Conservation (phyloP, 2,329 filamentous ascomycete genomes). For the Aschersonia sp. region DNA sequence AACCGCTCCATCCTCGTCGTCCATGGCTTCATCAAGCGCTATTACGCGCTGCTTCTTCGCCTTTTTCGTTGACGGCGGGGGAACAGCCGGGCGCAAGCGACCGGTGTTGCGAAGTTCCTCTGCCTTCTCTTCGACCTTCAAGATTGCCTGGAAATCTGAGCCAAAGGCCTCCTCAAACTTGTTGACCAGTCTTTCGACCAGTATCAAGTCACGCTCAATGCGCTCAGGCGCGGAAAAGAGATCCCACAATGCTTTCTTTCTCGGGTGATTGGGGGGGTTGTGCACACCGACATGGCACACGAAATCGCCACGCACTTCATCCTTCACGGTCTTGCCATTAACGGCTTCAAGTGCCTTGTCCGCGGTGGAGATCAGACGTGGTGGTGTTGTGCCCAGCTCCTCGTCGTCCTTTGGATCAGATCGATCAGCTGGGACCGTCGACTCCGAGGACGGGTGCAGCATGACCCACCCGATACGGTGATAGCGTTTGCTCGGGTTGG, state of each 20-base stretch:
- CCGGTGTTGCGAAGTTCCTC: constrained; percentile 67
- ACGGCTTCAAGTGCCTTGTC: constrained; percentile 87
- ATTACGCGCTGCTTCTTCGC: constrained; percentile 45
- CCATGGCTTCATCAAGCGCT: constrained; percentile 45
- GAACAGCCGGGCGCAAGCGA: constrained; percentile 53
- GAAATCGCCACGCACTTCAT: constrained; percentile 87
- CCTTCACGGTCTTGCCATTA: constrained; percentile 94
- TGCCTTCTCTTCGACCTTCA: constrained; percentile 75
- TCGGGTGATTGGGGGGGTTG: constrained; percentile 68
- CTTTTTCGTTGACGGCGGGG: constrained; percentile 39
- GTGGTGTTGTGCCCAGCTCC: constrained; percentile 40
- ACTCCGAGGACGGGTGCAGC: constrained; percentile 66
- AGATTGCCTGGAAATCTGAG: constrained; percentile 58
- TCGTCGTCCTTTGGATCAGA: constrained; percentile 60
- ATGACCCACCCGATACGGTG: constrained; percentile 98
- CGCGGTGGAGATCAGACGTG: constrained; percentile 43
- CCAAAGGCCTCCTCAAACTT: constrained; percentile 80
- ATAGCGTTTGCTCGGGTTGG: constrained; percentile 91
- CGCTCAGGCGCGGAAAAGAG: constrained; percentile 89
- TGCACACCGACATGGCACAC: constrained; percentile 95
- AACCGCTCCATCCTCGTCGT: constrained; percentile 49
- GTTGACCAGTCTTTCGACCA: constrained; percentile 67
- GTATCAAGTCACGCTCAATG: constrained; percentile 74
- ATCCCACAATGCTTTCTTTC: constrained; percentile 95
- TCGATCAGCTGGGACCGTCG: constrained; percentile 49